Evolutionary conservation across 495 filamentous ascomycete genomes (phyloP), one percentile per base, ranked within the genome.

Genomic region (Aspergillus cavernicola): DNA sequence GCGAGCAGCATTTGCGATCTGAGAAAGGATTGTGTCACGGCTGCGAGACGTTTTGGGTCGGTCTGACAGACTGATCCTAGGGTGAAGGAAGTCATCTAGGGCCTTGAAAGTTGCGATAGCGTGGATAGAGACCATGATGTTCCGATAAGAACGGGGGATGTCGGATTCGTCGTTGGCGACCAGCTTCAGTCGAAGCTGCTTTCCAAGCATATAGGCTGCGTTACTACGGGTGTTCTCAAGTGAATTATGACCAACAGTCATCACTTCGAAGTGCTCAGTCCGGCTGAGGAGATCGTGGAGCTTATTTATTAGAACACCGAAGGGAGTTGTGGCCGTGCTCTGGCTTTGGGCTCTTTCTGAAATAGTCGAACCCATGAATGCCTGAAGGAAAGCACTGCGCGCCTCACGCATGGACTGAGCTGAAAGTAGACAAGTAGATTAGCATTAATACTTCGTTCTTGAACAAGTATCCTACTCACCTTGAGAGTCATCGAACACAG

Each of bases 81-180:
- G 93, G 46, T 92, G 84, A 37, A 99, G 76, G 71, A 97, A 99
- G 65, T 99, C 95, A 62, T 97, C 93, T 24, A 99, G 72, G 2
- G 93, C 87, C 65, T 97, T 97, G 71, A 99, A 97, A 0, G 91
- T 96, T 8, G 95, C 92, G 66, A 99, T 97, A 24, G 95, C 95
- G 69, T 99, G 95, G 55, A 99, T 97, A 5, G 90, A 92, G 13
- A 99, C 92, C 86, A 95, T 96, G 56, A 97, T 90, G 54, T 91
- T 96, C 28, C 87, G 83, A 60, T 92, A 97, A 12, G 84, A 73
- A 19, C 82, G 78, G 20, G 92, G 92, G 43, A 97, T 90, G 23
- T 95, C 87, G 0, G 89, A 89, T 32, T 89, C 87, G 1, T 97
- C 93, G 52, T 96, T 92, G 1, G 93, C 91, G 19, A 91, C 82